Evolutionary conservation across 2,329 filamentous ascomycete genomes (phyloP), one percentile per base, ranked within the genome.

Genomic region (Verticillium klebahnii): DNA sequence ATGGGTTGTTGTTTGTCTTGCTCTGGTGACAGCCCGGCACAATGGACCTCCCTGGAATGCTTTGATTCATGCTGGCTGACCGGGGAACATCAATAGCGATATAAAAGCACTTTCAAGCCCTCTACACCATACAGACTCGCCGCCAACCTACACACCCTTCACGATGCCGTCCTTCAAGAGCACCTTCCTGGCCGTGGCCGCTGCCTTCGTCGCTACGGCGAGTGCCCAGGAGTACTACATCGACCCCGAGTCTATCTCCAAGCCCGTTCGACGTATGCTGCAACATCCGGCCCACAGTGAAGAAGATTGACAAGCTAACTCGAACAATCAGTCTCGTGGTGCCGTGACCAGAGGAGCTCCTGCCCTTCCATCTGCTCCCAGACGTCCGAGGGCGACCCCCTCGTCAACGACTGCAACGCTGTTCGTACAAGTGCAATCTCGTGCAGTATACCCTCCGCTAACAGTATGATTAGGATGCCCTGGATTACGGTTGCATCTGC

Each of bases 311-410:
- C 55, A 31, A 36, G 37, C 61, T 61, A 32, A 57, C 3, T 6
- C 7, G 37, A 15, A 60, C 34, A 25, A 74, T 67, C 62, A 88
- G 85, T 81, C 63, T 70, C 71, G 12, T 94, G 90, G 90, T 94
- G 90, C 74, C 63, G 73, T 31, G 80, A 82, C 67, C 86, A 93
- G 76, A 78, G 70, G 66, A 79, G 80, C 68, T 82, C 84, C 60
- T 93, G 90, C 77, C 90, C 89, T 14, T 75, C 88, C 66, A 90
- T 93, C 75, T 93, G 90, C 81, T 76, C 85, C 58, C 88, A 92
- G 67, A 72, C 71, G 15, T 73, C 81, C 70, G 73, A 79, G 67
- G 71, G 82, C 72, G 81, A 77, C 55, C 85, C 83, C 34, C 64
- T 79, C 55, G 74, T 79, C 65, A 93, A 94, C 77, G 80, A 80